Evolutionary conservation across 1,284 basidiomycete genomes (phyloP), one percentile per base, ranked within the genome.

Genomic region (Puccinia coronata): DNA sequence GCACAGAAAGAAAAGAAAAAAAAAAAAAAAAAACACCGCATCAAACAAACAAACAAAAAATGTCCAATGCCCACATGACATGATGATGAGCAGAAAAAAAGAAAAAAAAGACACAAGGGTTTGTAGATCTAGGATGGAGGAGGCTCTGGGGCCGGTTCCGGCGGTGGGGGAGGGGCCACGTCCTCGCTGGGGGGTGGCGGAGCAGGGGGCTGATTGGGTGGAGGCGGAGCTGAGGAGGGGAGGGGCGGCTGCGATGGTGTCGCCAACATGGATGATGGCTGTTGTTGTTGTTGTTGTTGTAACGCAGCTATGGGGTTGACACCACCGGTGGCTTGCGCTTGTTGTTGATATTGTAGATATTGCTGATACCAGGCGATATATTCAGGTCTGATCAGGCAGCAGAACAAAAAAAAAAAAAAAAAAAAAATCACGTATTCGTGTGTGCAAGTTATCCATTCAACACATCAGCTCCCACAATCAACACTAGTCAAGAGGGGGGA

Each of bases 311-410:
- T 47, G 14, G 73, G 57, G n/a, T 61, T 49, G 5, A 65, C 59
- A 51, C 16, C 61, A 18, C 61, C 76, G 20, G 25, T 39, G 23
- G 57, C 43, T 28, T 80, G 78, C 9, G 78, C 70, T 41, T 80
- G 77, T 34, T 72, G 69, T 55, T 80, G 79, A 67, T 80, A 80
- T 39, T 80, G 70, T 3, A 80, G 34, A 63, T 80, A 80, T 61
- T 80, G 79, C 36, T 80, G 79, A 73, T 80, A 80, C 79, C 79
- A 80, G n/a, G 79, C 70, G 18, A 55, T 73, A 31, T 80, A 80
- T 28, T 80, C 79, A 28, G 79, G 69, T 36, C 79, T 80, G 25
- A 41, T 18, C 47, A n/a, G 34, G 12, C 59, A 49, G 34, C 9
- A 75, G 20, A 34, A 55, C n/a, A n/a, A n/a, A n/a, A n/a, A n/a